phyloP scores from a whole-genome alignment of 2,329 filamentous ascomycete genomes.

The Cadophora luteo-olivacea region DNA sequence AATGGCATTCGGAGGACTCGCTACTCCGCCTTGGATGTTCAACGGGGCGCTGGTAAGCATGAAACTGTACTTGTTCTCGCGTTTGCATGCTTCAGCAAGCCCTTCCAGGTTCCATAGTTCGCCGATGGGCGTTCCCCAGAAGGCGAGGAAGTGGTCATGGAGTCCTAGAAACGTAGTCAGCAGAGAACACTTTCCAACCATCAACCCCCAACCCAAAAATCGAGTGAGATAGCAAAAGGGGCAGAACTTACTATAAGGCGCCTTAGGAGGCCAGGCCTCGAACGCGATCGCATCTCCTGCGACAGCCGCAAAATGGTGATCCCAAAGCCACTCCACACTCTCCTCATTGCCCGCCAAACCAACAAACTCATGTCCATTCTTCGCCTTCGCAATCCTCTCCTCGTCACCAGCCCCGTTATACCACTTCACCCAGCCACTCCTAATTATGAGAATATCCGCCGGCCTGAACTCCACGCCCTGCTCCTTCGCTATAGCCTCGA shows the following conservation, averaged over 20 bases:
- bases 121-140: slow-evolving; percentile 41
- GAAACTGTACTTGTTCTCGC: slow-evolving; percentile 62
- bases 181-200: neutral
- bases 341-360: slow-evolving; percentile 35
- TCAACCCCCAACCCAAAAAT: no score
- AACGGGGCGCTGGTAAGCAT: slow-evolving; percentile 66
- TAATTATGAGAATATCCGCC: slow-evolving; percentile 57
- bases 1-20: slow-evolving; percentile 41
- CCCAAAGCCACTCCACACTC: slow-evolving; percentile 41
- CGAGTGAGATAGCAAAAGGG: no score
- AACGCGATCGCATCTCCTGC: slow-evolving; percentile 40
- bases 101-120: slow-evolving; percentile 43
- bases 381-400: slow-evolving; percentile 24
- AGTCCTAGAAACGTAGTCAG: slow-evolving; percentile 29
- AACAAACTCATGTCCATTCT: slow-evolving; percentile 26
- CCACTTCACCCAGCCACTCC: slow-evolving; percentile 52
- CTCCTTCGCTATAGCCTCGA: slow-evolving; percentile 51
- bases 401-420: slow-evolving; percentile 40
- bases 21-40: slow-evolving; percentile 48
- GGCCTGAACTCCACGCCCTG: slow-evolving; percentile 54
- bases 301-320: slow-evolving; percentile 42
- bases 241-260: slow-evolving; percentile 23
- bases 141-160: slow-evolving; percentile 41
- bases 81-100: slow-evolving; percentile 53
- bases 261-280: slow-evolving; percentile 40